A percentile compares a stretch with the other conserved stretches of the same genome.
These are phyloP conservation scores for Aquilaria sinensis DNA, from an alignment of 345 rosid species.

Conservation along the genomic window DNA sequence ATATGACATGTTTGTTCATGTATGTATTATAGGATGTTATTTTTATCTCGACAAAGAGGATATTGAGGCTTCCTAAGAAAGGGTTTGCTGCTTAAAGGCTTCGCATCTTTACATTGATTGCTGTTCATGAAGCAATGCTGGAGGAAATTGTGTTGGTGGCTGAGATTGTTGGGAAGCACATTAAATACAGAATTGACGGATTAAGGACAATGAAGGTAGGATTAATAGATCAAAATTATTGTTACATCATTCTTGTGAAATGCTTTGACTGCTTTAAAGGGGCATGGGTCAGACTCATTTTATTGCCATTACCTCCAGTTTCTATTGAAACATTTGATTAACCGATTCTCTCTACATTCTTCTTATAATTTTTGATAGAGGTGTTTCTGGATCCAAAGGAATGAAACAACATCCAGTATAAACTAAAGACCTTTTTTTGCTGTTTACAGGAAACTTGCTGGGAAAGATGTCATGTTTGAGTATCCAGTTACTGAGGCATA, in stretches of 20 bases:
- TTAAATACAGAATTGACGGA: constrained; percentile 72
- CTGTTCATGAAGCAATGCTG: constrained; percentile 79
- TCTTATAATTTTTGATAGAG: constrained; percentile 16
- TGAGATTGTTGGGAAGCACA: constrained; percentile 90
- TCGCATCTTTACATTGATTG: constrained; percentile 77
- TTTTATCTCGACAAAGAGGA: constrained; percentile 70
- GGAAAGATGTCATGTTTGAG: constrained; percentile 78
- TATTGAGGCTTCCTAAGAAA: constrained; percentile 83
- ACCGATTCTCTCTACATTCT: neutral
- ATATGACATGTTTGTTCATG: neutral
- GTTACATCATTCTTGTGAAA: no score
- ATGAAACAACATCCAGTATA: constrained; percentile 69
- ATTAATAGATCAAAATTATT: neutral
- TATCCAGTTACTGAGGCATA: constrained; percentile 59
- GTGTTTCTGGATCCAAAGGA: constrained; percentile 85
- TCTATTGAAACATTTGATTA: no score
- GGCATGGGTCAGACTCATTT: no score
- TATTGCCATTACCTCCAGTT: no score
- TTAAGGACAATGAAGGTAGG: constrained; percentile 77
- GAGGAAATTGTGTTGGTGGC: constrained; percentile 89
- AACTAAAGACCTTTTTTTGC: constrained; percentile 69
- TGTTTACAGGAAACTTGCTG: constrained; percentile 80
- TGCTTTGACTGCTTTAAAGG: no score
- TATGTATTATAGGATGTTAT: constrained; percentile 55
- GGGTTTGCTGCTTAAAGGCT: constrained; percentile 91